Conservation (phyloP, 352 stramenopile genomes). For the Peronospora belbahrii region DNA sequence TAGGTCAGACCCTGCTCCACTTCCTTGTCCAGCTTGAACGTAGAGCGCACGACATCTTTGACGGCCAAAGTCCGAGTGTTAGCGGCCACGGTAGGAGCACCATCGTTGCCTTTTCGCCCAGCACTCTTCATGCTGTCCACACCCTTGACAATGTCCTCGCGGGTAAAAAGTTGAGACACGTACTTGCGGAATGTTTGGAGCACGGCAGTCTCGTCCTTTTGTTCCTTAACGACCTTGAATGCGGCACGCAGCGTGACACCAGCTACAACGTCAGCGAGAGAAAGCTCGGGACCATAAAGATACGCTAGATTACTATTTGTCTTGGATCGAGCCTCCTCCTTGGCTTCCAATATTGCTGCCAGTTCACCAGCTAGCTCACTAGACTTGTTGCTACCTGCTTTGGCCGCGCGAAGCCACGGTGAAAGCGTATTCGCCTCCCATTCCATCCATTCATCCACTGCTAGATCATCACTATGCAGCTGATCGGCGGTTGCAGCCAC, state of each 20-base stretch:
- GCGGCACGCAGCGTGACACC: slow-evolving; percentile 59
- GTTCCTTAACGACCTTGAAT: slow-evolving; percentile 44
- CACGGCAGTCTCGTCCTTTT: slow-evolving; percentile 36
- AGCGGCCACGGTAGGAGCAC: background rate
- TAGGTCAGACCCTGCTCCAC: slow-evolving; percentile 53
- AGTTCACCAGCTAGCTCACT: slow-evolving; percentile 29
- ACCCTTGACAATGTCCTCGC: slow-evolving; percentile 40
- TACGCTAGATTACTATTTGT: slow-evolving; percentile 42
- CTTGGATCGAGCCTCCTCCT: slow-evolving; percentile 49
- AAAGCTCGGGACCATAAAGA: slow-evolving; percentile 53
- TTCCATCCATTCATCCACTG: slow-evolving; percentile 77
- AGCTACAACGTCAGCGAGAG: slow-evolving; percentile 65
- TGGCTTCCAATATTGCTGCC: slow-evolving; percentile 42
- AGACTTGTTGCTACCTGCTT: slow-evolving; percentile 33
- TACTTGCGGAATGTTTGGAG: slow-evolving; percentile 61
- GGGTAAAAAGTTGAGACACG: slow-evolving; percentile 51
- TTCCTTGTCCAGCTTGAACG: slow-evolving; percentile 44
- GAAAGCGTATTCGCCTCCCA: slow-evolving; percentile 67
- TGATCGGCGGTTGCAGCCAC: slow-evolving; percentile 39
- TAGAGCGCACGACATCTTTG: slow-evolving; percentile 22
- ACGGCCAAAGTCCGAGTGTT: slow-evolving; percentile 7
- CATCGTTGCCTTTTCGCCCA: slow-evolving; percentile 19
- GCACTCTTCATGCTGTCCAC: slow-evolving; percentile 34
- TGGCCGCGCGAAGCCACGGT: slow-evolving; percentile 47
- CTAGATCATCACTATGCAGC: slow-evolving; percentile 62